Evolutionary conservation across 495 filamentous ascomycete species (phyloP).

Genomic region (Neurospora sublineolata): DNA sequence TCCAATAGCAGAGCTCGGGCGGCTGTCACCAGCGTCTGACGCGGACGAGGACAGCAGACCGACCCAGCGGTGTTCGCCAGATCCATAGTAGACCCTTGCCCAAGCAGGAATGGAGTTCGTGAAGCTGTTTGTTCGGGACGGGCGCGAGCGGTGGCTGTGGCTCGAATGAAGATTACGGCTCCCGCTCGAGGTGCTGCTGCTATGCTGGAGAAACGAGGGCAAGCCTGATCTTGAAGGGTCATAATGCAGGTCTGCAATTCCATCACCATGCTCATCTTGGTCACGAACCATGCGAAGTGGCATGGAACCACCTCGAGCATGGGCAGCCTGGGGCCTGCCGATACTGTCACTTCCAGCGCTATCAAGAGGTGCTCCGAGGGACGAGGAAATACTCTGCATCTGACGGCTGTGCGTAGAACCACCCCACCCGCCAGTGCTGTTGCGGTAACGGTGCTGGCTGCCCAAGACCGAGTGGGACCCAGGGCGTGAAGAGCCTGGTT

Average conservation of each 20-base stretch:
- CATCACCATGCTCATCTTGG: constrained; percentile 45
- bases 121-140: constrained; percentile 41
- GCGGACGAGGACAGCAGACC: constrained; percentile 27
- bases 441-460: constrained; percentile 17
- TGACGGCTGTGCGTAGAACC: constrained; percentile 36
- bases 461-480: constrained; percentile 30
- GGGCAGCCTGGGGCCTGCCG: constrained; percentile 24
- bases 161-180: constrained; percentile 35
- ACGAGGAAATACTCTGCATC: constrained; percentile 43
- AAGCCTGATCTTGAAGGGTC: constrained; percentile 37
- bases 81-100: constrained; percentile 49
- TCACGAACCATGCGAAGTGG: constrained; percentile 30
- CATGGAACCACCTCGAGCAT: constrained; percentile 21
- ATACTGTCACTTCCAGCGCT: constrained; percentile 28
- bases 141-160: constrained; percentile 15
- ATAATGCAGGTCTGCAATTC: constrained; percentile 38
- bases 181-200: constrained; percentile 27
- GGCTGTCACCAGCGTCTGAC: constrained; percentile 31
- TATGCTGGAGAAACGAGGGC: constrained; percentile 26
- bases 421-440: constrained; percentile 25
- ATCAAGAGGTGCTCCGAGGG: constrained; percentile 27
- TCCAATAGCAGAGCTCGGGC: constrained; percentile 27
- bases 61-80: constrained; percentile 38
- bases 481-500: constrained; percentile 26
- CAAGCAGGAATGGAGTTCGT: constrained; percentile 51